These are phyloP conservation scores for Aegilops tauschii DNA, from an alignment of 176 grass and related monocot genomes.

Conservation along the genomic window DNA sequence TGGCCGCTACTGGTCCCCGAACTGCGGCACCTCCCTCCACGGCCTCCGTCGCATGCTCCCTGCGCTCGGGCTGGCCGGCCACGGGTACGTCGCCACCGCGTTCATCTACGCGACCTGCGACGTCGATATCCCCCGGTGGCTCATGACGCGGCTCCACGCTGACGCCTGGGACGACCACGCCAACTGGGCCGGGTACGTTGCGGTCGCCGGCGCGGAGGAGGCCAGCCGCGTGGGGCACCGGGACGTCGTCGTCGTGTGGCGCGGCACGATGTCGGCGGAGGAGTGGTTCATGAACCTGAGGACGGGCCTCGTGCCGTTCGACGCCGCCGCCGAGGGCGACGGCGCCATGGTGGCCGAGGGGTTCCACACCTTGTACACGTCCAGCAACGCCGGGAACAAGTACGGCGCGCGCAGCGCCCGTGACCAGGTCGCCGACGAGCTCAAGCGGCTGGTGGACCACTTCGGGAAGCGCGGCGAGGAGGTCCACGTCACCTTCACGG, in stretches of 20 bases:
- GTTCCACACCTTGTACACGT: too few species aligned
- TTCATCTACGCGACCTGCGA: neutral
- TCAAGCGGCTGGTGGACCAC: slow-evolving; percentile 26
- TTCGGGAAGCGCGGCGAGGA: slow-evolving; percentile 16
- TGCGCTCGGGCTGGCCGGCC: neutral
- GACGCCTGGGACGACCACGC: neutral
- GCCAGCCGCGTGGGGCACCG: slow-evolving; percentile 11
- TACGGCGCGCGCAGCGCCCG: too few species aligned
- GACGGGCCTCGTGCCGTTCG: neutral
- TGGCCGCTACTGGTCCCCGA: neutral
- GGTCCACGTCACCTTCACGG: slow-evolving; percentile 39
- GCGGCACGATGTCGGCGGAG: slow-evolving; percentile 5
- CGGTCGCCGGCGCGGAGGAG: neutral
- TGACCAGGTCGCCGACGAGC: slow-evolving; percentile 39
- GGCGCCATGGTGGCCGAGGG: too few species aligned
- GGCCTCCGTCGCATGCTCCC: neutral
- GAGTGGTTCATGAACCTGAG: slow-evolving; percentile 36
- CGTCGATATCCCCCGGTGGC: neutral
- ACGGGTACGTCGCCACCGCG: neutral
- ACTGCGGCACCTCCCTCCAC: neutral
- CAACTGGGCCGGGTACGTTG: slow-evolving; percentile 51
- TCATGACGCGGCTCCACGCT: neutral
- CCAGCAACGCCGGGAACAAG: too few species aligned
- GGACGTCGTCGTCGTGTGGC: slow-evolving; percentile 46
- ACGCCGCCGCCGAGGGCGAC: too few species aligned